Percentiles rank a stretch among this genome's conserved stretches.
phyloP scores from a whole-genome alignment of 441 rosid species.

The Gossypium lobatum region DNA sequence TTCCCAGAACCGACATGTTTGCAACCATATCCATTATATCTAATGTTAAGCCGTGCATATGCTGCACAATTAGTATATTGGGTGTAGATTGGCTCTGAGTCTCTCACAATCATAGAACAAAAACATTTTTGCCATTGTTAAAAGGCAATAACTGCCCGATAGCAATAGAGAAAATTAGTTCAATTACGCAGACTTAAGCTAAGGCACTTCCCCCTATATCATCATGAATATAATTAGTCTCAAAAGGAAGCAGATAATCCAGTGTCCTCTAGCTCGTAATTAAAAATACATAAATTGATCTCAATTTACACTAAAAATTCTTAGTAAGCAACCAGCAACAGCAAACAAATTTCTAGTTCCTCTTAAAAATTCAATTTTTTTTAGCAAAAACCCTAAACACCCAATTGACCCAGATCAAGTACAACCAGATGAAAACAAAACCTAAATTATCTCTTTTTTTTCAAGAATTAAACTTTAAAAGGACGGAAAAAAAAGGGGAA shows the following conservation, averaged over 20 bases:
- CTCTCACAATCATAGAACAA: neutral
- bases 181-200: neutral
- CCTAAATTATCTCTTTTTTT: neutral
- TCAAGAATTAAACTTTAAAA: neutral
- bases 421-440: neutral
- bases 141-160: neutral
- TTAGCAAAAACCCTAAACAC: conserved; percentile 9
- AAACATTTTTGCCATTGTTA: neutral
- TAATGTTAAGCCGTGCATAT: too few species aligned
- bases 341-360: neutral
- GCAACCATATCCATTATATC: too few species aligned
- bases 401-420: neutral
- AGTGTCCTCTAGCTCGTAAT: neutral
- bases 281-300: neutral
- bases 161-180: neutral
- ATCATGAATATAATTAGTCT: neutral
- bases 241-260: neutral
- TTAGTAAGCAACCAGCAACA: neutral
- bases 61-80: too few species aligned
- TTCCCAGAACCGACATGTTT: neutral
- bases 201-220: neutral
- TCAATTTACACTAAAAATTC: neutral
- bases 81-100: neutral
- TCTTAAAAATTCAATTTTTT: neutral
- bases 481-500: neutral